These are phyloP conservation scores for Mycena maculata DNA, from an alignment of 768 basidiomycete species.

Conservation along the genomic window DNA sequence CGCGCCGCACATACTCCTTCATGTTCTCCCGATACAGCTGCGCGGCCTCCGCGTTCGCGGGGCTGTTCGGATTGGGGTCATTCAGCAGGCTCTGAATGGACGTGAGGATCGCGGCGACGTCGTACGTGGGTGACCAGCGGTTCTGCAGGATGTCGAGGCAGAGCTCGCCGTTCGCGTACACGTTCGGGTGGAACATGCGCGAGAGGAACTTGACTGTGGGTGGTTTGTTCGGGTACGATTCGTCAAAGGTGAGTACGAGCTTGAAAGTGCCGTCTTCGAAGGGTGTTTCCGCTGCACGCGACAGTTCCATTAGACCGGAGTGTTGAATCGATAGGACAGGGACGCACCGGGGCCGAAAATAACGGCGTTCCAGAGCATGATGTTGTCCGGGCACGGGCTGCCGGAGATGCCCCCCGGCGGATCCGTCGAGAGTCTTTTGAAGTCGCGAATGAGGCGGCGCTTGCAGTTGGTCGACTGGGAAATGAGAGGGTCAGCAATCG, in stretches of 20 bases:
- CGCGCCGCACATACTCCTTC: conserved; percentile 96
- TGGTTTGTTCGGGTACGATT: conserved; percentile 98
- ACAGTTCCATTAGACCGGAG: background rate
- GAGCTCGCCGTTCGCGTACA: conserved; percentile 97
- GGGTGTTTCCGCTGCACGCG: conserved; percentile 87
- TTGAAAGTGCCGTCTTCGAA: conserved; percentile 99
- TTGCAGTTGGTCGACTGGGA: conserved; percentile 94
- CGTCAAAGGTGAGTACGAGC: conserved; percentile 93
- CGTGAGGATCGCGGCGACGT: conserved; percentile 97
- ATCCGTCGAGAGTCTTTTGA: conserved; percentile 94
- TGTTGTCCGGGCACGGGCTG: conserved; percentile 97
- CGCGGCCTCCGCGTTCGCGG: conserved; percentile 98
- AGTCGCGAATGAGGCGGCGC: conserved; percentile 96
- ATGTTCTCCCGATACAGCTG: conserved; percentile 97
- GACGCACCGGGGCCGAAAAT: conserved; percentile 97
- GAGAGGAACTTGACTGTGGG: conserved; percentile 98
- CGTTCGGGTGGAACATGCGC: conserved; percentile 99
- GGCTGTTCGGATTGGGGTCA: conserved; percentile 98
- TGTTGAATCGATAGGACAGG: background rate
- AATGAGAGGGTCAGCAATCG: background rate
- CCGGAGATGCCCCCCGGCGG: conserved; percentile 97
- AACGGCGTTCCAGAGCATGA: conserved; percentile 99
- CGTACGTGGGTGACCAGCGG: conserved; percentile 98
- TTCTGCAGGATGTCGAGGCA: conserved; percentile 99
- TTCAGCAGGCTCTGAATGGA: conserved; percentile 95